These are phyloP conservation scores for Ascochyta koolunga DNA, from an alignment of 2,329 filamentous ascomycete species.

Conservation along the genomic window DNA sequence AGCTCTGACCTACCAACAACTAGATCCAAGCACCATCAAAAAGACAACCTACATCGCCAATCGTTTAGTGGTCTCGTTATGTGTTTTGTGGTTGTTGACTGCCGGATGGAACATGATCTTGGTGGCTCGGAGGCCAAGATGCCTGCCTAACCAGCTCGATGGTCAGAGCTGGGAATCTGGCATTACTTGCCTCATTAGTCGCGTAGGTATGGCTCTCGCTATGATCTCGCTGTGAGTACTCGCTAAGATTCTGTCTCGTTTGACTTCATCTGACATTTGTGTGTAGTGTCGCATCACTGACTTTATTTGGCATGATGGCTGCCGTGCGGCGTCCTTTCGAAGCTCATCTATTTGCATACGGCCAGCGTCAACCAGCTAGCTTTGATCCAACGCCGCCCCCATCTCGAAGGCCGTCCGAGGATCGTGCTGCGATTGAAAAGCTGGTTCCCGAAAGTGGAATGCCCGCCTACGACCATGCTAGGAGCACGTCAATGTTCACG, in stretches of 20 bases:
- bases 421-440: slow-evolving; percentile 24
- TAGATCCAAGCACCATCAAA: slow-evolving; percentile 29
- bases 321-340: slow-evolving; percentile 46
- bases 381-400: slow-evolving; percentile 19
- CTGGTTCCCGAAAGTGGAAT: not conserved
- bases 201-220: slow-evolving; percentile 40
- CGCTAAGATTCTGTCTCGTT: not conserved
- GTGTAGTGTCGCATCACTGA: slow-evolving; percentile 38
- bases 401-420: slow-evolving; percentile 26
- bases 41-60: slow-evolving; percentile 43
- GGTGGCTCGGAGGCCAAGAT: slow-evolving; percentile 45
- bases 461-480: not conserved
- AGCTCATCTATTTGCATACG: slow-evolving; percentile 40
- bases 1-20: slow-evolving; percentile 35
- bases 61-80: slow-evolving; percentile 39
- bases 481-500: slow-evolving; percentile 23
- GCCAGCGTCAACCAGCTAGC: slow-evolving; percentile 21
- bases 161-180: slow-evolving; percentile 43
- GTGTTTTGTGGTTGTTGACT: slow-evolving; percentile 46
- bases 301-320: slow-evolving; percentile 43
- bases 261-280: not conserved
- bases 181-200: slow-evolving; percentile 37
- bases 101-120: slow-evolving; percentile 50
- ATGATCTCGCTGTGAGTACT: slow-evolving; percentile 42
- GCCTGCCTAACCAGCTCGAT: slow-evolving; percentile 28